Conservation (phyloP, 2,329 filamentous ascomycete genomes). For the Monilinia fructicola region DNA sequence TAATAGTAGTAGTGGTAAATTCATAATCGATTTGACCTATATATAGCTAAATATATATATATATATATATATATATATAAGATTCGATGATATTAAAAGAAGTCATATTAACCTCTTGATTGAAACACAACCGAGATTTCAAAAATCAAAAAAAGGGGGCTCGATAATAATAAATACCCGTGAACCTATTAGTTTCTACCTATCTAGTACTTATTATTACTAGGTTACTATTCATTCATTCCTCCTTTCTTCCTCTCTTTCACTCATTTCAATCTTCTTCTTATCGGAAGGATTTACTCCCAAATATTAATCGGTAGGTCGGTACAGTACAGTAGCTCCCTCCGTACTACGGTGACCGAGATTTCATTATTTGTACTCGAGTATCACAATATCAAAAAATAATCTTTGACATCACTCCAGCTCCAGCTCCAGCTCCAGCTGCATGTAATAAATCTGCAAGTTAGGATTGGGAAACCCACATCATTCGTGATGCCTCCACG, state of each 20-base stretch:
- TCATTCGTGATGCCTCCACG: conserved; percentile 36
- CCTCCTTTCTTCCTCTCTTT: background rate
- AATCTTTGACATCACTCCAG: background rate
- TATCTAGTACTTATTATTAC: too few relatives aligned
- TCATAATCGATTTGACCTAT: too few relatives aligned
- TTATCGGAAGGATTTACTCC: background rate
- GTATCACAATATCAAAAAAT: conserved; percentile 6
- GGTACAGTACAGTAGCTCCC: too few relatives aligned
- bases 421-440: background rate
- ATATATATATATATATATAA: too few relatives aligned
- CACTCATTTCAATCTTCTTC: conserved; percentile 11
- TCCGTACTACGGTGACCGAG: conserved; percentile 23
- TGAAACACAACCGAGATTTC: conserved; percentile 17
- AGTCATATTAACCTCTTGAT: background rate
- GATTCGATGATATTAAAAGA: background rate
- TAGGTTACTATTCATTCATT: background rate
- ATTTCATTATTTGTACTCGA: conserved; percentile 5
- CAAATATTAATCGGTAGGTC: conserved; percentile 14
- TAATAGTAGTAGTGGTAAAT: too few relatives aligned
- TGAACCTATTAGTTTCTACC: too few relatives aligned
- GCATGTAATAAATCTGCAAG: conserved; percentile 16
- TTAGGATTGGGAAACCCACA: background rate
- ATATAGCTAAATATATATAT: too few relatives aligned
- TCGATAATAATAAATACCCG: background rate
- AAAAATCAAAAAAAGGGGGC: conserved; percentile 21